These are phyloP conservation scores for Aspergillus funiculosus DNA, from an alignment of 495 filamentous ascomycete genomes.

Conservation along the genomic window DNA sequence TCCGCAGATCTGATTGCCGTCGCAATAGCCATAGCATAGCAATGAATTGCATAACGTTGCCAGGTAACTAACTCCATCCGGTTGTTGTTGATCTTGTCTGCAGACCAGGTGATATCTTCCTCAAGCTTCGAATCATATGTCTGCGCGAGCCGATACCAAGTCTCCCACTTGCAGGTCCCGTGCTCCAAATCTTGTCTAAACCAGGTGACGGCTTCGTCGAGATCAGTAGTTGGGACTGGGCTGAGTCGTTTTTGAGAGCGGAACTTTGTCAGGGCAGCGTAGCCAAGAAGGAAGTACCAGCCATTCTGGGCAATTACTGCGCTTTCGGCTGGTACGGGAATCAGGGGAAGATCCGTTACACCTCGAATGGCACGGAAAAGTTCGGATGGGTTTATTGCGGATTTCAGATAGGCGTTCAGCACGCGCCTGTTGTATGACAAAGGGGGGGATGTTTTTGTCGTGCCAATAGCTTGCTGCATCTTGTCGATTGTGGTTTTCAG, in stretches of 20 bases:
- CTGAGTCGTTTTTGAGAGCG: conserved; percentile 75
- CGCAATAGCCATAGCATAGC: conserved; percentile 85
- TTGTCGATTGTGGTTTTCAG: conserved; percentile 83
- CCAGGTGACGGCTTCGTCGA: conserved; percentile 75
- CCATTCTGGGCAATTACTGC: conserved; percentile 68
- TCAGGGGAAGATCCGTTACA: conserved; percentile 55
- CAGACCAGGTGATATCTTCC: conserved; percentile 88
- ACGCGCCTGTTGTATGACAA: conserved; percentile 70
- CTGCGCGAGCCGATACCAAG: conserved; percentile 92
- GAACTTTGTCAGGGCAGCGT: conserved; percentile 82
- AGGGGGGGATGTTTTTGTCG: conserved; percentile 60
- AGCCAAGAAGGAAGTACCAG: conserved; percentile 88
- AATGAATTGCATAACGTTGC: conserved; percentile 84
- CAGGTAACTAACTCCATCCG: conserved; percentile 63
- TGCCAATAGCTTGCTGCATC: conserved; percentile 67
- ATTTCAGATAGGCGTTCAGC: conserved; percentile 67
- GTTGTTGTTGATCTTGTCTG: conserved; percentile 90
- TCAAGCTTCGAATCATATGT: conserved; percentile 88
- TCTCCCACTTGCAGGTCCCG: conserved; percentile 81
- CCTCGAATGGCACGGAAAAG: conserved; percentile 74
- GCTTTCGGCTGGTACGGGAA: conserved; percentile 44
- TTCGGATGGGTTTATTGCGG: conserved; percentile 74
- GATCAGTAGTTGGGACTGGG: conserved; percentile 73
- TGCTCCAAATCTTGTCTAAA: conserved; percentile 83
- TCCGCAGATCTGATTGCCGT: conserved; percentile 60